phyloP scores from a whole-genome alignment of 2,329 filamentous ascomycete genomes.

The Penicillium sp. region DNA sequence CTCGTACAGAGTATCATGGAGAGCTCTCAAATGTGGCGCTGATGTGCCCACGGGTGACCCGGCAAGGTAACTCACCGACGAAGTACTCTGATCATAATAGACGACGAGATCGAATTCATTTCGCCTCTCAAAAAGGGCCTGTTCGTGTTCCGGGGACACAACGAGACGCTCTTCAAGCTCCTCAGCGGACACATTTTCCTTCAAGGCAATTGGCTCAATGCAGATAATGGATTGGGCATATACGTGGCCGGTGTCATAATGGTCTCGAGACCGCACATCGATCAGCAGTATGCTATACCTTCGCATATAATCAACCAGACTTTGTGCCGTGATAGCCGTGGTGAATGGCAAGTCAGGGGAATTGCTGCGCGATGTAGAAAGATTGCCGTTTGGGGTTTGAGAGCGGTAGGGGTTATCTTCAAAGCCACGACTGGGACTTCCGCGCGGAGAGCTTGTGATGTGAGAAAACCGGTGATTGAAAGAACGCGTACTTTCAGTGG shows the following conservation, averaged over 20 bases:
- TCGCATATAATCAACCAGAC: constrained; percentile 64
- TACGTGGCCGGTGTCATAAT: constrained; percentile 86
- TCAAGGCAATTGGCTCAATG: constrained; percentile 73
- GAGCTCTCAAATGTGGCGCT: constrained; percentile 57
- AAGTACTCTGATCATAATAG: constrained; percentile 72
- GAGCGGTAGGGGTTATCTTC: constrained; percentile 44
- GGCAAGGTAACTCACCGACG: constrained; percentile 52
- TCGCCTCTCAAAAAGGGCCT: constrained; percentile 63
- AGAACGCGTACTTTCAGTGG: constrained; percentile 39
- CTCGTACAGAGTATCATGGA: constrained; percentile 74
- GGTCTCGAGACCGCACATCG: constrained; percentile 72
- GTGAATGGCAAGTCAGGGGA: constrained; percentile 49
- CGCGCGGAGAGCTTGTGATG: constrained; percentile 29
- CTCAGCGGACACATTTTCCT: constrained; percentile 61
- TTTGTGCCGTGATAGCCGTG: constrained; percentile 60
- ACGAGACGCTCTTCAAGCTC: constrained; percentile 51
- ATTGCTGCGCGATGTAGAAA: constrained; percentile 39
- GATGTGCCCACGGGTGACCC: constrained; percentile 43
- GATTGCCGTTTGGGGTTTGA: constrained; percentile 40
- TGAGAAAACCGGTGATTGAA: constrained; percentile 35
- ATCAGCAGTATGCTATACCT: constrained; percentile 69
- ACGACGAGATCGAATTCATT: constrained; percentile 80
- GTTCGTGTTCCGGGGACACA: constrained; percentile 54
- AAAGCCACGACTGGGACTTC: constrained; percentile 32
- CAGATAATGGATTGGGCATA: constrained; percentile 79